These are phyloP conservation scores for Whalleya microplaca DNA, from an alignment of 2,329 filamentous ascomycete genomes.

Conservation along the genomic window DNA sequence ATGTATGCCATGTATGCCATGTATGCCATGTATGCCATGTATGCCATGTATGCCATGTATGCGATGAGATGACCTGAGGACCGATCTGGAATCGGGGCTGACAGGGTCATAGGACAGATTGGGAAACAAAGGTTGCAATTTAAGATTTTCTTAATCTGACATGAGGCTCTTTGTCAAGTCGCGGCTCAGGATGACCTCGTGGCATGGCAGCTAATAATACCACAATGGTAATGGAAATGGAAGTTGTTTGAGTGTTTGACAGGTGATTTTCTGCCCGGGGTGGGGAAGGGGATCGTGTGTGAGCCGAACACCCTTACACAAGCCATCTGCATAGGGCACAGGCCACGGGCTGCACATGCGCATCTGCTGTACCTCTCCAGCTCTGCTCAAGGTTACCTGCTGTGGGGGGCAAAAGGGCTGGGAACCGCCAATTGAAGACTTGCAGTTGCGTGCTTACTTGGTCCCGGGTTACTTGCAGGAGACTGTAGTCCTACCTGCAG, in stretches of 20 bases:
- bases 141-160: constrained; percentile 23
- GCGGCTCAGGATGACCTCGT: constrained; percentile 24
- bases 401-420: background rate
- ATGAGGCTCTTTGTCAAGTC: constrained; percentile 27
- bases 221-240: constrained; percentile 7
- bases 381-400: constrained; percentile 15
- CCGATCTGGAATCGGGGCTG: constrained; percentile 14
- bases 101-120: constrained; percentile 14
- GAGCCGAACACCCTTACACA: background rate
- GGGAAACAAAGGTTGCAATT: constrained; percentile 14
- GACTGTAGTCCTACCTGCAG: background rate
- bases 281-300: constrained; percentile 19
- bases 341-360: constrained; percentile 4
- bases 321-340: constrained; percentile 1
- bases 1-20: no score
- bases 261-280: constrained; percentile 9
- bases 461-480: background rate
- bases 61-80: background rate
- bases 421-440: background rate
- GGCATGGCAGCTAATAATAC: constrained; percentile 23
- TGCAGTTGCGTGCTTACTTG: background rate
- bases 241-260: constrained; percentile 1
- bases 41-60: no score
- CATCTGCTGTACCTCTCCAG: background rate
- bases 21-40: no score